Percentiles rank a stretch among this genome's conserved stretches.
phyloP scores from a whole-genome alignment of 257 asterid species.

The Verbena officinalis region DNA sequence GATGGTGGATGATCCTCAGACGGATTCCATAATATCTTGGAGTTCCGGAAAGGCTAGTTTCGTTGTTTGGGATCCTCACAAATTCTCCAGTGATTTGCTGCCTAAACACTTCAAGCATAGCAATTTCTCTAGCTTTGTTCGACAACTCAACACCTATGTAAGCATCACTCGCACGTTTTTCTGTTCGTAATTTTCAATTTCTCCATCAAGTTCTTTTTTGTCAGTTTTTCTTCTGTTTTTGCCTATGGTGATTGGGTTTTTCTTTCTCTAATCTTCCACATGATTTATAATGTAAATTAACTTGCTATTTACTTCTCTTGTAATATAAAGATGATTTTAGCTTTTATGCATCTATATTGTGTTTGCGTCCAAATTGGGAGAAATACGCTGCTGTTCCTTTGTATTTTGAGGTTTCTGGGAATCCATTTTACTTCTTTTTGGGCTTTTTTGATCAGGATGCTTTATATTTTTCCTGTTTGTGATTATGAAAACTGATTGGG shows the following conservation, averaged over 20 bases:
- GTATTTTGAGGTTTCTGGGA: not conserved
- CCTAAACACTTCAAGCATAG: slow-evolving; percentile 75
- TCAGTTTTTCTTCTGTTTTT: not conserved
- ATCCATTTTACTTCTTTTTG: not conserved
- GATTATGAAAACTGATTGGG: not conserved
- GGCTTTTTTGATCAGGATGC: no score
- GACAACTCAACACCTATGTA: slow-evolving; percentile 79
- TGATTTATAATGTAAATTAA: no score
- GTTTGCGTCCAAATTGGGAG: not conserved
- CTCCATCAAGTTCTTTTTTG: not conserved
- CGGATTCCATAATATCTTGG: slow-evolving; percentile 70
- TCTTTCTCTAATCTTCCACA: not conserved
- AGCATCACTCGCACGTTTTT: slow-evolving; percentile 14
- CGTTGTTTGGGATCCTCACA: slow-evolving; percentile 70
- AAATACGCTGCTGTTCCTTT: not conserved
- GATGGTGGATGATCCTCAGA: slow-evolving; percentile 69
- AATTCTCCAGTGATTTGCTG: slow-evolving; percentile 55
- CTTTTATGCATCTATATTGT: not conserved
- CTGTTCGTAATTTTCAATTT: not conserved
- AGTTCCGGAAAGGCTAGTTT: slow-evolving; percentile 45
- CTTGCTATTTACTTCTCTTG: not conserved
- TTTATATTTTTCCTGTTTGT: not conserved
- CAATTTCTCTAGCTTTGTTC: slow-evolving; percentile 76
- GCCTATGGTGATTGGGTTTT: not conserved
- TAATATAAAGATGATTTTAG: not conserved